Evolutionary conservation across 208 protist species (phyloP).

Genomic region (Lotmaria passim): DNA sequence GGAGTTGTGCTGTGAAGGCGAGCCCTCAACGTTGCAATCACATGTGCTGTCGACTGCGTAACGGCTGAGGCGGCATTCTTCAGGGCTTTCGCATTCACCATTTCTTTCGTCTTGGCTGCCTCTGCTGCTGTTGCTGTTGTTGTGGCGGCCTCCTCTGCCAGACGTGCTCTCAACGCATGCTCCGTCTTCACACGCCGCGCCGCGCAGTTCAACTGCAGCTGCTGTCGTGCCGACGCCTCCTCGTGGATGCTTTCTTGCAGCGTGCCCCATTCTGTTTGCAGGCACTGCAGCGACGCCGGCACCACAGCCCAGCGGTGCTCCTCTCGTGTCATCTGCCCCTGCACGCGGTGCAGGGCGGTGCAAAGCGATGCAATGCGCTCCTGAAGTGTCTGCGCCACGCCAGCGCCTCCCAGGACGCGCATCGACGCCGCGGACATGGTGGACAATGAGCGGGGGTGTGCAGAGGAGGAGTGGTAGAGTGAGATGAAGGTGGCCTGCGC

Average conservation of each 20-base stretch:
- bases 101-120: background rate
- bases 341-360: background rate
- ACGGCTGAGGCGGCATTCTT: too few species aligned
- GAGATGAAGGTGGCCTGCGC: too few species aligned
- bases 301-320: constrained; percentile 26
- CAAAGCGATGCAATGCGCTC: constrained; percentile 8
- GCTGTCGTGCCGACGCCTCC: constrained; percentile 15
- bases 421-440: background rate
- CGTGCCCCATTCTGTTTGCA: background rate
- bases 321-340: constrained; percentile 16
- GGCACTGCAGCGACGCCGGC: background rate
- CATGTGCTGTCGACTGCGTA: too few species aligned
- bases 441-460: constrained; percentile 13
- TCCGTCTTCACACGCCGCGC: too few species aligned
- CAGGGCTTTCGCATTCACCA: background rate
- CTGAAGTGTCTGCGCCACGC: constrained; percentile 10
- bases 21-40: too few species aligned
- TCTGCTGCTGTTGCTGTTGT: background rate
- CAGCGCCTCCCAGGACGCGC: background rate
- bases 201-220: background rate
- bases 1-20: too few species aligned
- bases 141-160: background rate
- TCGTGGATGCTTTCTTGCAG: constrained; percentile 3
- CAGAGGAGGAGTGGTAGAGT: background rate
- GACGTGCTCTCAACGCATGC: background rate